These are phyloP conservation scores for Podospora appendiculata DNA, from an alignment of 495 filamentous ascomycete species.

Conservation along the genomic window DNA sequence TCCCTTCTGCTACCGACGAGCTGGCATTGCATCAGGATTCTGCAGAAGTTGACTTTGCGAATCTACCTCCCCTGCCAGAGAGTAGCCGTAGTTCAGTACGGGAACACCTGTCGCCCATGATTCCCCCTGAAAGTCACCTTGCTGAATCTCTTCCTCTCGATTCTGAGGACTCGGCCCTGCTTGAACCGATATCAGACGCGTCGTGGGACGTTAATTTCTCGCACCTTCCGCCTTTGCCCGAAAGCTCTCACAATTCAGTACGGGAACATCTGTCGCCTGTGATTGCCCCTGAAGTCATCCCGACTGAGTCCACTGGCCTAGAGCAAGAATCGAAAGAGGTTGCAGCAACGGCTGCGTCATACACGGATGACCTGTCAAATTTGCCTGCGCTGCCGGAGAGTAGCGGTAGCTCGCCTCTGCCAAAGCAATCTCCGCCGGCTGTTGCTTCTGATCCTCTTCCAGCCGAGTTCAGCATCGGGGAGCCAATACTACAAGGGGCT, in stretches of 20 bases:
- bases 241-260: not conserved
- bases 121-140: no score
- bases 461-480: no score
- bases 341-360: no score
- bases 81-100: not conserved
- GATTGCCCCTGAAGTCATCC: not conserved
- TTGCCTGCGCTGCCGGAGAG: not conserved
- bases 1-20: not conserved
- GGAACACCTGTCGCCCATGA: no score
- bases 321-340: no score
- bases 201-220: not conserved
- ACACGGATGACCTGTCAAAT: not conserved
- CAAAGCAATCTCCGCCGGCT: not conserved
- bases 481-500: no score
- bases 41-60: not conserved
- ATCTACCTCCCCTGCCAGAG: constrained; percentile 1
- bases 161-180: not conserved
- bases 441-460: not conserved
- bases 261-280: not conserved
- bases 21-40: not conserved
- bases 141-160: no score
- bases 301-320: no score
- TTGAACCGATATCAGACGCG: no score
- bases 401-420: not conserved
- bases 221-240: not conserved